Evolutionary conservation across 1,284 basidiomycete species (phyloP).

Genomic region (Xerocomus nothofagi): DNA sequence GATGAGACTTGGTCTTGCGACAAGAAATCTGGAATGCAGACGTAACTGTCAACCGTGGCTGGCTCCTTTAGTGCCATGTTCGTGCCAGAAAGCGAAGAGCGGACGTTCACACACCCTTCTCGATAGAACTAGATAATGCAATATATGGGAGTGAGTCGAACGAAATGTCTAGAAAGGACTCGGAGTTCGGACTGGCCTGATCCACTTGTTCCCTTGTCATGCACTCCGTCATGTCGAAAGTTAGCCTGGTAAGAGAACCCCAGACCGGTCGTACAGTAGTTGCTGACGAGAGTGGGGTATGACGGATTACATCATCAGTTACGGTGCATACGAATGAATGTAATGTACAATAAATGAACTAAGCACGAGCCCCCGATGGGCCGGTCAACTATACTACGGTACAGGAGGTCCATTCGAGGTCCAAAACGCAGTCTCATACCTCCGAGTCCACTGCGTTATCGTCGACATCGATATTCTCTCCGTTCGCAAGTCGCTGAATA

Average conservation of each 20-base stretch:
- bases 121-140: conserved; percentile 18
- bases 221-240: conserved; percentile 28
- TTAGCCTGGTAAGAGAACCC: not conserved
- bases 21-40: conserved; percentile 78
- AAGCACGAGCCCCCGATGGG: not conserved
- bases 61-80: not conserved
- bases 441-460: conserved; percentile 31
- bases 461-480: conserved; percentile 51
- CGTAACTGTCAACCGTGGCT: conserved; percentile 54
- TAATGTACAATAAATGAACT: conserved; percentile 18
- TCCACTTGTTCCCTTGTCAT: conserved; percentile 43
- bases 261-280: too few relatives aligned
- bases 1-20: conserved; percentile 53
- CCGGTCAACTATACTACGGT: conserved; percentile 5
- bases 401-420: conserved; percentile 9
- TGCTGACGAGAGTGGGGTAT: too few relatives aligned
- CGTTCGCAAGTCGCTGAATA: conserved; percentile 56
- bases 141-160: not conserved
- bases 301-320: conserved; percentile 7
- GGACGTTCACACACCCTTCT: conserved; percentile 25
- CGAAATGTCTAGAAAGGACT: not conserved
- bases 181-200: conserved; percentile 36
- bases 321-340: not conserved
- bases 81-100: not conserved
- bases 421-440: conserved; percentile 16